phyloP scores from a whole-genome alignment of 2,329 filamentous ascomycete species.

The Ceratocystis lukuohia region DNA sequence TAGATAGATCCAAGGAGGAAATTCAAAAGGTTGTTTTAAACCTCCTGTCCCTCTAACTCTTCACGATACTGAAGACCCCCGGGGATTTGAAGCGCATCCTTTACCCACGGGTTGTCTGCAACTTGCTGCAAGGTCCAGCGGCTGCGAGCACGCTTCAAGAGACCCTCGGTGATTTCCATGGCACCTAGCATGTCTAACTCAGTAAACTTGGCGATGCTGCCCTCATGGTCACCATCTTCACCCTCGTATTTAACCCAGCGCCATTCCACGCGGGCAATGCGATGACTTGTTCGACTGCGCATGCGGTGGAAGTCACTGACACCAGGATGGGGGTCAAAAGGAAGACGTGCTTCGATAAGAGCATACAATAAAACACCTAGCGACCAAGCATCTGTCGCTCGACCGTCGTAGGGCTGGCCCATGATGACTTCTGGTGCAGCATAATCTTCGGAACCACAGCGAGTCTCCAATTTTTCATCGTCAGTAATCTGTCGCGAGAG shows the following conservation, averaged over 20 bases:
- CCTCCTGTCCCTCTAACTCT: constrained; percentile 43
- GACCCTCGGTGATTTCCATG: constrained; percentile 65
- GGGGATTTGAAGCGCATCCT: constrained; percentile 55
- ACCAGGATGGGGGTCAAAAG: constrained; percentile 79
- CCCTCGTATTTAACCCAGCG: constrained; percentile 79
- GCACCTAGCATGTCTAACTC: constrained; percentile 58
- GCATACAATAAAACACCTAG: constrained; percentile 87
- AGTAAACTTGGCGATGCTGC: constrained; percentile 45
- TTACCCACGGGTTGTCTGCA: constrained; percentile 61
- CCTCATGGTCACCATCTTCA: constrained; percentile 75
- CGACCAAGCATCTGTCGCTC: constrained; percentile 86
- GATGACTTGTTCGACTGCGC: constrained; percentile 72
- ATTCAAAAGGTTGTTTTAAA: constrained; percentile 23
- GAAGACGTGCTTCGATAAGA: constrained; percentile 79
- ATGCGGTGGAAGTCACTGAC: constrained; percentile 63
- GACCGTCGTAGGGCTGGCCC: constrained; percentile 87
- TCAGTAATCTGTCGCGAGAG: constrained; percentile 75
- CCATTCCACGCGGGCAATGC: constrained; percentile 95
- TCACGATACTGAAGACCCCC: constrained; percentile 46
- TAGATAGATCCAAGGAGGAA: background rate
- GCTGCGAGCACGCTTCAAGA: constrained; percentile 69
- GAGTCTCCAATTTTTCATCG: constrained; percentile 78
- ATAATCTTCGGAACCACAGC: constrained; percentile 94
- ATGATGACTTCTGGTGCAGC: constrained; percentile 93
- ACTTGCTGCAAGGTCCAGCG: constrained; percentile 66